Base-by-base conservation (phyloP, 495 filamentous ascomycete species). In the Barbatosphaeria neglecta region DNA sequence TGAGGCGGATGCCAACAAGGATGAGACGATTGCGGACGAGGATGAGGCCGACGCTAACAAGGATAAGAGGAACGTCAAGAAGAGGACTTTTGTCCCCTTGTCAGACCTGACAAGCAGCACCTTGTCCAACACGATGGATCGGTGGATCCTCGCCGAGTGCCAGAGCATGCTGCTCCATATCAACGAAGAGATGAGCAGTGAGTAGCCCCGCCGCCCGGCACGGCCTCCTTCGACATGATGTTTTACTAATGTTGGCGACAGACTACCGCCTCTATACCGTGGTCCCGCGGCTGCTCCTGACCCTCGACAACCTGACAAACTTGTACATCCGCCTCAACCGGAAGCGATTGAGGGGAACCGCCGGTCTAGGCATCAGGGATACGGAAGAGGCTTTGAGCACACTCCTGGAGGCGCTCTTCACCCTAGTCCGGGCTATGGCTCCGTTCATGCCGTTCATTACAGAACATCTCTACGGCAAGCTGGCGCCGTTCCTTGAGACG, bases 251-350 rank as follows among this genome's bases (percentile, higher is more conserved):
- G 16, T 38, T 33, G 27, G 22, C 5, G 23, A 35, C n/a, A 13
- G 81, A 55, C 4, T 93, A 92, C 63, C 84, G 88, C 17, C 62
- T 94, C 23, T 98, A 96, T 62, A 98, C 92, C 7, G 92, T 98
- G 19, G 90, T 96, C 44, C 92, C 93, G 16, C 78, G 84, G 43
- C 67, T 98, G 46, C 76, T 98, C 23, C 78, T 76, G 45, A 76
- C 95, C 61, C 92, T 97, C 51, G 92, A 98, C 59, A 89, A 92
- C 65, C 86, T 86, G 6, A 97, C 92, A 2, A 98, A 98, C 66
- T 98, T 93, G 93, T 98, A 98, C 64, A 98, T 98, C 60, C 80
- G 90, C n/a, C 95, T 97, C 73, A 98, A 98, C 71, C 80, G 92
- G 24, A 88, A 87, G 62, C 83, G 92, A 17, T 72, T 98, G 45